Evolutionary conservation across 108 stramenopile species (phyloP).

Genomic region (Skeletonema marinoi): DNA sequence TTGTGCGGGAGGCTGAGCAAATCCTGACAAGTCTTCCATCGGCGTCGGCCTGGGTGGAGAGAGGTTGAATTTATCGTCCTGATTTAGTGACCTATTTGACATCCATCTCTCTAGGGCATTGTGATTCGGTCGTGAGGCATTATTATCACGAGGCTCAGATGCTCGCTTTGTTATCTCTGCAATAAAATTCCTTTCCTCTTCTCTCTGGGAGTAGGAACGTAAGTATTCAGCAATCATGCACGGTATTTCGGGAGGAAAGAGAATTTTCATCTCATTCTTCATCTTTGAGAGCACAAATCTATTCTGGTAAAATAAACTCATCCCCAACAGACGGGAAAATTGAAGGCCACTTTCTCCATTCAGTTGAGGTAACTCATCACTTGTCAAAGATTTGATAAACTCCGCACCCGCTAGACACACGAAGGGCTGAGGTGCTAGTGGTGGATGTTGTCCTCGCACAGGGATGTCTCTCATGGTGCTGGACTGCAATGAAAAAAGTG

Average conservation of each 20-base stretch:
- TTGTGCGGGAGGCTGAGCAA: background rate
- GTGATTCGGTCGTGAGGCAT: background rate
- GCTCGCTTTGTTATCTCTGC: background rate
- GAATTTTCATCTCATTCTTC: background rate
- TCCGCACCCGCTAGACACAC: slow-evolving; percentile 42
- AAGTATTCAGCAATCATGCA: slow-evolving; percentile 41
- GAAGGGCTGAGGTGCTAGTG: slow-evolving; percentile 32
- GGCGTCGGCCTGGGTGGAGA: slow-evolving; percentile 46
- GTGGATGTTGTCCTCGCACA: slow-evolving; percentile 40
- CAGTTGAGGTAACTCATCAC: slow-evolving; percentile 16
- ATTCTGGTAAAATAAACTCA: slow-evolving; percentile 40
- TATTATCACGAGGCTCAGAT: background rate
- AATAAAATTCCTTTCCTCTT: background rate
- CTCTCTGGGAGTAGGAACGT: slow-evolving; percentile 11
- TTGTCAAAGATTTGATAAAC: slow-evolving; percentile 33
- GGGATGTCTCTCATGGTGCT: background rate
- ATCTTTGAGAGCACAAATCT: slow-evolving; percentile 33
- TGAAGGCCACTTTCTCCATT: slow-evolving; percentile 6
- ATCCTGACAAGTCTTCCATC: background rate
- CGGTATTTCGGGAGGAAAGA: slow-evolving; percentile 30
- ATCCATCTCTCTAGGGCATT: slow-evolving; percentile 24
- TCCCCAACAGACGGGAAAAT: slow-evolving; percentile 24
- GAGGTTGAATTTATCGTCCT: background rate
- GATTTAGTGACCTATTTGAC: slow-evolving; percentile 14
- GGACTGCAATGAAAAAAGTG: slow-evolving; percentile 25